Percentiles rank a stretch among this genome's conserved stretches.
Conservation (phyloP, 495 filamentous ascomycete species). For the Penicillium malachiteum region DNA sequence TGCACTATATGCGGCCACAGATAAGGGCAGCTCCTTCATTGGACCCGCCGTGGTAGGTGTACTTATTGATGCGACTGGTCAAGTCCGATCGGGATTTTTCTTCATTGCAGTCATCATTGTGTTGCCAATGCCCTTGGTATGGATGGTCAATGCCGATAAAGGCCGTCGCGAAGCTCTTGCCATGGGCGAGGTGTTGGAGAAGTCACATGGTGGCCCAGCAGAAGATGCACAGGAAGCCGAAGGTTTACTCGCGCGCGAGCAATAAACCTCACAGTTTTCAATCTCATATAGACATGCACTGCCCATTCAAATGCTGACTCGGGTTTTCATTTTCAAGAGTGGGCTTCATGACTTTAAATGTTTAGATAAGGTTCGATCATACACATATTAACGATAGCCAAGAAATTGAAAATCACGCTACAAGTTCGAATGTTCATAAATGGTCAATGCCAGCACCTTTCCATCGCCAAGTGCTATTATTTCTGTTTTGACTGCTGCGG, state of each 20-base stretch:
- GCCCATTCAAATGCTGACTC: no score
- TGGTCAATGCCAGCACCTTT: no score
- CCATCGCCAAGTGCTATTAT: no score
- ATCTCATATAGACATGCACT: no score
- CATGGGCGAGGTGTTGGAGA: conserved; percentile 59
- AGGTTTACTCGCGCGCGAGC: conserved; percentile 24
- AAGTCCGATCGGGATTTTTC: conserved; percentile 85
- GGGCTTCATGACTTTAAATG: not conserved
- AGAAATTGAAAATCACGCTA: no score
- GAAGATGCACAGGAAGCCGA: conserved; percentile 31
- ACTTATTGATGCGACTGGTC: conserved; percentile 77
- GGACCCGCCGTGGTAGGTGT: conserved; percentile 84
- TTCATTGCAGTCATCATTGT: conserved; percentile 77
- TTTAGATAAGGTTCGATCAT: no score
- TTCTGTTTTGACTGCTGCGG: no score
- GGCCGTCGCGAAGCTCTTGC: conserved; percentile 68
- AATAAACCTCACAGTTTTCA: not conserved
- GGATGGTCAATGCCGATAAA: conserved; percentile 75
- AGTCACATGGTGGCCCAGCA: conserved; percentile 11
- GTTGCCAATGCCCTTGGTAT: conserved; percentile 74
- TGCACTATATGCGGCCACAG: conserved; percentile 88
- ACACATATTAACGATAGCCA: no score
- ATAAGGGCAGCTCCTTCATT: conserved; percentile 87
- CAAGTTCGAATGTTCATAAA: no score
- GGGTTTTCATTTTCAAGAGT: not conserved